Evolutionary conservation across 257 asterid species (phyloP).

Genomic region (Forsythia suspensa): DNA sequence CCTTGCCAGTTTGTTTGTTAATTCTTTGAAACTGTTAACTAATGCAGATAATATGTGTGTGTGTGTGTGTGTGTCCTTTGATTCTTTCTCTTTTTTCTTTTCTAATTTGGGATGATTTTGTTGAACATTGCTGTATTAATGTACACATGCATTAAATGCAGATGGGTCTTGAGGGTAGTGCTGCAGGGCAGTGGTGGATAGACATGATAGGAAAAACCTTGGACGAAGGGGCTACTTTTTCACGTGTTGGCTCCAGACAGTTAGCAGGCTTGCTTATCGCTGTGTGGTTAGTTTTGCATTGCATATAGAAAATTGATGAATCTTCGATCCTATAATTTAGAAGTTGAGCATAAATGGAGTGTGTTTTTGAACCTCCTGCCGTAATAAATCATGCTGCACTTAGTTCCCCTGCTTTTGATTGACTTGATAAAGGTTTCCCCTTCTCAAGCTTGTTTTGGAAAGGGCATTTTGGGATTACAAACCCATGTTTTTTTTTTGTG

Average conservation of each 20-base stretch:
- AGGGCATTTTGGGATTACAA: neutral
- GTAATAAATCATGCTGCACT: neutral
- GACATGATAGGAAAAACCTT: conserved; percentile 88
- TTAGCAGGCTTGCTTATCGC: conserved; percentile 94
- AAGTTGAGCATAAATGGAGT: neutral
- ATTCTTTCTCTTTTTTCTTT: neutral
- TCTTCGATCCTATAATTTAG: neutral
- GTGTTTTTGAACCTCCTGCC: neutral
- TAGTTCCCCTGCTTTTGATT: neutral
- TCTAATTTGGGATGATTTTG: neutral
- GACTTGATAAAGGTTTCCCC: conserved; percentile 1
- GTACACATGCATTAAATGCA: conserved; percentile 40
- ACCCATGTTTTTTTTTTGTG: neutral
- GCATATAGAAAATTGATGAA: neutral
- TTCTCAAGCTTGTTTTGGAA: conserved; percentile 4
- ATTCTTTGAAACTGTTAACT: neutral
- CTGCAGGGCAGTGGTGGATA: conserved; percentile 97
- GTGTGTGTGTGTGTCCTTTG: neutral
- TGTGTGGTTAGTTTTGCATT: conserved; percentile 69
- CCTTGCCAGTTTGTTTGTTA: neutral
- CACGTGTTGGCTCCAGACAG: conserved; percentile 93
- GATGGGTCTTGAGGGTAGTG: conserved; percentile 98
- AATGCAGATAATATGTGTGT: neutral
- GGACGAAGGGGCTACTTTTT: conserved; percentile 89
- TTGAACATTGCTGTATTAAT: neutral